Conservation (phyloP, 148 eudicot genomes). For the Vaccinium macrocarpon region DNA sequence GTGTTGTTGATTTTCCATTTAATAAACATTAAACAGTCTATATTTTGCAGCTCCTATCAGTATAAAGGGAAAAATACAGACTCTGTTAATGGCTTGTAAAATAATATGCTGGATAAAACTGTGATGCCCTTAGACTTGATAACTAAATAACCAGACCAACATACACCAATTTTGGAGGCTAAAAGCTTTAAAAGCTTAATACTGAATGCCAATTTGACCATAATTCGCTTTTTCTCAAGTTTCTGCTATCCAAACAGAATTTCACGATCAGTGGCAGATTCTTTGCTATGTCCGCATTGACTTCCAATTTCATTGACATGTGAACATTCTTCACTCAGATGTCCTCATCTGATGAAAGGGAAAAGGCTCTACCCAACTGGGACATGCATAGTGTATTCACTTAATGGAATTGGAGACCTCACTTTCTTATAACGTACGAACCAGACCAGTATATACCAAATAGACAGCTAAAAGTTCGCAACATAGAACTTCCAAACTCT, state of each 20-base stretch:
- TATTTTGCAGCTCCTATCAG: not conserved
- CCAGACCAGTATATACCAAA: not conserved
- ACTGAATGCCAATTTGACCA: not conserved
- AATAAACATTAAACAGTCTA: not conserved
- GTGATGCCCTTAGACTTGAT: not conserved
- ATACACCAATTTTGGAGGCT: not conserved
- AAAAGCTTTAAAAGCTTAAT: slow-evolving; percentile 5
- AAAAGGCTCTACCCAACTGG: not conserved
- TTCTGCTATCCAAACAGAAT: slow-evolving; percentile 13
- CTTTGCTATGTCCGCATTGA: not conserved
- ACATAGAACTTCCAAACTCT: not conserved
- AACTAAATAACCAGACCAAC: not conserved
- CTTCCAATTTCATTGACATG: not conserved
- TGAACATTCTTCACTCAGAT: not conserved
- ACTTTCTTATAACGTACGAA: not conserved
- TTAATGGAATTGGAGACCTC: not conserved
- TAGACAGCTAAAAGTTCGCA: not conserved
- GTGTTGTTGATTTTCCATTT: not conserved
- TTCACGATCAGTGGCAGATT: not conserved
- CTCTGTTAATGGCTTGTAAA: not conserved
- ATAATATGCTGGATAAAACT: not conserved
- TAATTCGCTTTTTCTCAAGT: not conserved
- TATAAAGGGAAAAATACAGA: not conserved
- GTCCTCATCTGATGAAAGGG: not conserved
- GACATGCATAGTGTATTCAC: not conserved